Base-by-base conservation (phyloP, 495 filamentous ascomycete genomes). In the Penicillium simplicissimum region DNA sequence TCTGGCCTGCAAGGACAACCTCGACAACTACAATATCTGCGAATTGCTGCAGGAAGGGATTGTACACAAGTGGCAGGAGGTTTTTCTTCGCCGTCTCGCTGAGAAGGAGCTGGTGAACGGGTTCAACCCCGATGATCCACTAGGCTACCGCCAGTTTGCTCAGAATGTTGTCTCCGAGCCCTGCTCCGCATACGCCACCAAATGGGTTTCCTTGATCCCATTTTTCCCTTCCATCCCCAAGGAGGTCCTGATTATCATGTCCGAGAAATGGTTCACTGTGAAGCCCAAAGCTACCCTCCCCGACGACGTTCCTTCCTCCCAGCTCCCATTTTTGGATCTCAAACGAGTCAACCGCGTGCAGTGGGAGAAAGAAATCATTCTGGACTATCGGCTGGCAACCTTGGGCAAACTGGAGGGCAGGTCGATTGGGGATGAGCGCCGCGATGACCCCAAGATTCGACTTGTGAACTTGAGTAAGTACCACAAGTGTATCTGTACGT, bases 221-320 rank as follows among this genome's bases (percentile, higher is more conserved):
- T 53, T 69, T 33, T 75, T 75, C 33, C 51, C 67, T 7, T 57
- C 68, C 45, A 68, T 76, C 10, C 64, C 72, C 0, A 42, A 45
- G 3, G 64, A 76, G 38, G 40, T 71, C 14, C 61, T 79, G n/a
- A 52, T 64, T 0, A n/a, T 68, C 8, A 59, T 74, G 25, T 74
- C 76, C 1, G 73, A 79, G 64, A 77, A 72, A 38, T 81, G 75
- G 54, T 64, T 75, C 45, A 51, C 68, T 0, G 55, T 72, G 6
- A 17, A 57, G 4, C 71, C 75, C 5, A 62, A 62, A 37, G 31
- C 23, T 28, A 52, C 53, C 2, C 57, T 63, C 1, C 55, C 59
- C 3, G 35, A 63, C 10, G 69, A 70, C 25, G 40, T 71, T 3
- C 57, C 68, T 6, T 17, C 36, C 1, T 28, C 57, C 8, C 34